Base-by-base conservation (phyloP, 2,329 filamentous ascomycete species). In the Hansfordia pulvinata region DNA sequence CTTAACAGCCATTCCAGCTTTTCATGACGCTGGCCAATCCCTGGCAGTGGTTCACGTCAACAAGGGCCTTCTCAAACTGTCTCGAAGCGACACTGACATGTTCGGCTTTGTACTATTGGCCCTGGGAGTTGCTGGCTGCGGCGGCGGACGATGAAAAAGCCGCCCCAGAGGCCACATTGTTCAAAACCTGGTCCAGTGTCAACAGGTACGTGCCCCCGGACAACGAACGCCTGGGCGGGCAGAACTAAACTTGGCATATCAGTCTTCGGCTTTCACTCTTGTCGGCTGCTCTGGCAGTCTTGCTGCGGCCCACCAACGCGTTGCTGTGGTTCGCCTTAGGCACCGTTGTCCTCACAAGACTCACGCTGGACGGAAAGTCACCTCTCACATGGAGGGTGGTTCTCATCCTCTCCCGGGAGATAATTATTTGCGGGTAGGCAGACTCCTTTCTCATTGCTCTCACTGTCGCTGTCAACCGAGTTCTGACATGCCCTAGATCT, bases 11-110 rank as follows among this genome's bases (percentile, higher is more conserved):
- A 31, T 23, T 10, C 30, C 41, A 85, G 76, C 60, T 93, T 23
- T 64, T 68, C 31, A 64, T 90, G 53, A 76, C 74, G 3, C 51
- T 80, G 22, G 58, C 75, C 42, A 93, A 75, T 51, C 83, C 90
- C 6, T 98, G 90, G 85, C 84, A 94, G 50, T 96, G 83, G 82
- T 96, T 90, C 53, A 90, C 79, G 54, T 90, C 85, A 2, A 88
- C 85, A 0, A 70, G 90, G 24, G 93, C 90, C 1, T 78, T 98
- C 44, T 94, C 88, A 29, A 98, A 98, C 54, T 90, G 77, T 27
- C 60, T 96, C 4, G 90, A 98, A 59, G 84, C 79, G n/a, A 81
- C 80, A 1, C 56, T 98, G 39, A 94, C 88, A 4, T 62, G 80
- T 32, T 63, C 73, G 41, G 88, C 85, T 2, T 59, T 96, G 23